Evolutionary conservation across 2,329 filamentous ascomycete species (phyloP), one percentile per base, ranked within the genome.

Genomic region (Hirsutella rhossiliensis): DNA sequence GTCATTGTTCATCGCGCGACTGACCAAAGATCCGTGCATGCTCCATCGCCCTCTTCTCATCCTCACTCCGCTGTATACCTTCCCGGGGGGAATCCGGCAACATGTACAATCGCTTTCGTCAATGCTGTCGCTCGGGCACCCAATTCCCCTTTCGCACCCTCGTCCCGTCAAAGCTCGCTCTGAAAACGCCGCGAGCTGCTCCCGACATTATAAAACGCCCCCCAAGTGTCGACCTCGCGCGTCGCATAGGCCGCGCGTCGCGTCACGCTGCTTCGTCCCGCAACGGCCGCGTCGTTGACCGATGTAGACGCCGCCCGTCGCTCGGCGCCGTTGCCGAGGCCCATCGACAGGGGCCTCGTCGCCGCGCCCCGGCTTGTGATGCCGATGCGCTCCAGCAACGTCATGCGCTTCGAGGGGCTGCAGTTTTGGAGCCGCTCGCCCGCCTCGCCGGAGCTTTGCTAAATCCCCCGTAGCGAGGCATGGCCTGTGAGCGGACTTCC

Each of bases 401-500:
- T 49, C 41, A 32, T 46, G n/a, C 48, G 45, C 30, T 37, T 42
- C 31, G 43, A 41, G n/a, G 49, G 50, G 31, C 51, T 51, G 19
- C 37, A 44, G 32, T 37, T 45, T 12, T 45, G 44, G 11, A 27
- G 12, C 42, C 17, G 36, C 27, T 38, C 29, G 38, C 47, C 42
- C 32, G 40, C 40, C 38, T 43, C 38, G 34, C 40, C 40, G 45
- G 53, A 47, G 44, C 40, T 47, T 47, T 47, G 47, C 62, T 65
- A 65, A 50, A 60, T 52, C 41, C 62, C 61, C 47, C 60, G 55
- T 50, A 65, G 49, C 43, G 62, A 60, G 27, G 62, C 57, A 27
- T 66, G 58, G 43, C 72, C 66, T 29, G 71, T 63, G 43, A 80
- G 62, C 2, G 82, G 82, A 56, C 82, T 86, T 38, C 81, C 79